Base-by-base conservation (phyloP, 2,329 filamentous ascomycete species). In the Xylaria sp. region DNA sequence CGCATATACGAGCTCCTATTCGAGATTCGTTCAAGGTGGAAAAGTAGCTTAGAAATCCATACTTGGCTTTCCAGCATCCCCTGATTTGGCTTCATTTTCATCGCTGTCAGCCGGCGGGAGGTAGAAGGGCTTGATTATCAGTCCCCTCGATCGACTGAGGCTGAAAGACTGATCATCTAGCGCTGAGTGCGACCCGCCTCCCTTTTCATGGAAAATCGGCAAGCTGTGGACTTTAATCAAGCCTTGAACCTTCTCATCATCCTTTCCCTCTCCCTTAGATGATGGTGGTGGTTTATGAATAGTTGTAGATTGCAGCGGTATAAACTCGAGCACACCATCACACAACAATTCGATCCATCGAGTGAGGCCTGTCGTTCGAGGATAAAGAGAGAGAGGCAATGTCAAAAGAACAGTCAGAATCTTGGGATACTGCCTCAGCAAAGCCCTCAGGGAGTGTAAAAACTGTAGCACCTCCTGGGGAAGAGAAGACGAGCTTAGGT, bases 101-200 rank as follows among this genome's bases (percentile, higher is more conserved):
- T 71, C 69, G 17, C 24, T 47, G 63, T 94, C 92, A 48, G 95
- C 84, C 0, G 96, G 96, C 30, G 96, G 96, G 51, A 99, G 83
- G 78, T 92, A 96, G 80, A 94, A 98, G 0, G 94, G 93, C 75
- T 91, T 92, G 71, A 99, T 93, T 47, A 93, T 87, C 72, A 99
- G 89, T 60, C 93, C 94, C 74, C 88, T 90, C 2, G 88, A 86
- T 75, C 93, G 86, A 78, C 93, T 97, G 60, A 99, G 82, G 69
- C 90, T 94, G 79, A 99, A 99, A 4, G 94, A 94, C 80, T 97
- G 87, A 80, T 98, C 94, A 76, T 97, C 93, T 27, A 92, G 90
- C 62, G 91, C 86, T 70, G 89, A 89, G 66, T 88, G 88, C 47
- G 88, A 90, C 14, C 93, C 93, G 1, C 94, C 94, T 1, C 96